Base-by-base conservation (phyloP, 2,329 filamentous ascomycete genomes). In the Aureobasidium sp. region DNA sequence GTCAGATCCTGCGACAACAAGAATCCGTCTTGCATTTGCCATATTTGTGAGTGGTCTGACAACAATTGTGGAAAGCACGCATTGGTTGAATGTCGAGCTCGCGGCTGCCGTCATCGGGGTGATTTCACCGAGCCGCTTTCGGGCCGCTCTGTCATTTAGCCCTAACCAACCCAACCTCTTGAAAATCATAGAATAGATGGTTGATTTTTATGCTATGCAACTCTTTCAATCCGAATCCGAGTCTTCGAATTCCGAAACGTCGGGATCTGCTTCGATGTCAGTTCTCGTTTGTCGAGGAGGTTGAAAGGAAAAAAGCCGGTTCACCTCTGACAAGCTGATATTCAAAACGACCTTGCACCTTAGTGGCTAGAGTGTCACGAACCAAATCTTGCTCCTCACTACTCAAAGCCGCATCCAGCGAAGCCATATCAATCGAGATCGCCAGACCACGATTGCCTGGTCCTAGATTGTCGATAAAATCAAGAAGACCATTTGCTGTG, bases 1-100 rank as follows among this genome's bases (percentile, higher is more conserved):
- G 76, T 96, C 92, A 29, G 91, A 95, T 65, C 92, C 92, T 55
- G 92, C 92, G 69, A 96, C 89, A 20, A 94, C 84, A 62, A 96
- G 79, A 50, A 96, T 86, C 63, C 86, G 78, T 67, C 74, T 78
- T n/a, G 56, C 10, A 36, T 46, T 36, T 20, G 55, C 29, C 66
- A 71, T 72, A 8, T 44, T 67, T 60, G 32, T 17, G 26, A 29
- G 7, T 46, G 46, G 50, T 27, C 63, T 32, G 51, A 60, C 63
- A 43, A 53, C 44, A 37, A 29, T 44, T 44, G 50, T 37, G n/a
- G 50, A 56, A 57, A 61, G 44, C n/a, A 51, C 61, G 59, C 26
- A 12, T 61, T 55, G 44, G 41, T 47, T 62, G 50, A 62, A 56
- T 55, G 37, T 62, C 41, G n/a, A 37, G 32, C 5, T 43, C 50